Conservation (phyloP, 2,329 filamentous ascomycete species). For the Fusarium graminum region DNA sequence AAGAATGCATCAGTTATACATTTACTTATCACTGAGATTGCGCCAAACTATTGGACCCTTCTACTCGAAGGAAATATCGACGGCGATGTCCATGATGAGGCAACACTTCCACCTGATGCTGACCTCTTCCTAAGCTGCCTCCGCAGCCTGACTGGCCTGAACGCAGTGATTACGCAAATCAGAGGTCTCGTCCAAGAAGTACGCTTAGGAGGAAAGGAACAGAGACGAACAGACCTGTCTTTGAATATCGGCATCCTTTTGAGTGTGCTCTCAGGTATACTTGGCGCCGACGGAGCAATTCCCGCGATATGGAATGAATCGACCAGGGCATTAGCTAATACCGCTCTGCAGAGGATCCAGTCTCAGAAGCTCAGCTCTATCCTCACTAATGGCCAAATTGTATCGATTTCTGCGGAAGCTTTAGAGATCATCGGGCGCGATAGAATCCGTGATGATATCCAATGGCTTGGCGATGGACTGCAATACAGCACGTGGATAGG, state of each 20-base stretch:
- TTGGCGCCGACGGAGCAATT: slow-evolving; percentile 56
- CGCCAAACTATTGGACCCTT: slow-evolving; percentile 85
- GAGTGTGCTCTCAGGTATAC: slow-evolving; percentile 59
- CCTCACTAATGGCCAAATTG: slow-evolving; percentile 63
- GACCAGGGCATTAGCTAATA: slow-evolving; percentile 39
- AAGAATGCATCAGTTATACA: slow-evolving; percentile 81
- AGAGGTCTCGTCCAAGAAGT: slow-evolving; percentile 69
- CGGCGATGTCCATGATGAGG: slow-evolving; percentile 14
- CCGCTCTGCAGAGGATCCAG: slow-evolving; percentile 50
- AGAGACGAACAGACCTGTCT: slow-evolving; percentile 57
- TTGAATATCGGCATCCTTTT: slow-evolving; percentile 61
- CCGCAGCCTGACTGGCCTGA: slow-evolving; percentile 80
- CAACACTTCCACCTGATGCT: slow-evolving; percentile 53
- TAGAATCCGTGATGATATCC: slow-evolving; percentile 37
- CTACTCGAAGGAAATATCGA: slow-evolving; percentile 62
- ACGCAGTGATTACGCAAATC: slow-evolving; percentile 79
- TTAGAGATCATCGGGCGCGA: slow-evolving; percentile 61
- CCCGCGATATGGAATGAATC: slow-evolving; percentile 56
- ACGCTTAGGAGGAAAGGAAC: slow-evolving; percentile 55
- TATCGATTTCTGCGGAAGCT: slow-evolving; percentile 68
- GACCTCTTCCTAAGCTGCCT: slow-evolving; percentile 73
- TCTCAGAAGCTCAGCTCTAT: slow-evolving; percentile 58
- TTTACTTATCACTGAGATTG: slow-evolving; percentile 77
- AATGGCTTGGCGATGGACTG: slow-evolving; percentile 75
- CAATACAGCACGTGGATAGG: slow-evolving; percentile 80